Conservation (phyloP, 2,329 filamentous ascomycete genomes). For the Talaromyces funiculosus region DNA sequence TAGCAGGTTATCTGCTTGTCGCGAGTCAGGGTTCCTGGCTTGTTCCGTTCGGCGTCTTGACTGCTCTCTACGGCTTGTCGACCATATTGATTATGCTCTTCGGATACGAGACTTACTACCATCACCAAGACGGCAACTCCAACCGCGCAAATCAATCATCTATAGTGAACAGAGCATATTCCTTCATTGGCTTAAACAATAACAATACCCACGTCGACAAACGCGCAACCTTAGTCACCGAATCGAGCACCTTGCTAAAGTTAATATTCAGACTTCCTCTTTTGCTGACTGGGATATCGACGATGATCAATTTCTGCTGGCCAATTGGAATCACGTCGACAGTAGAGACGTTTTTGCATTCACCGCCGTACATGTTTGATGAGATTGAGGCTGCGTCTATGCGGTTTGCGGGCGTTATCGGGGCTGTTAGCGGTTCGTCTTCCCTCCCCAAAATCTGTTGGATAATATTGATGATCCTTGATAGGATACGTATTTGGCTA, state of each 20-base stretch:
- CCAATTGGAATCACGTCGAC: slow-evolving; percentile 36
- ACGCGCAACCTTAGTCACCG: slow-evolving; percentile 19
- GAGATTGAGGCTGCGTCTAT: slow-evolving; percentile 32
- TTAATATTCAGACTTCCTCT: slow-evolving; percentile 30
- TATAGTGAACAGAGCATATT: slow-evolving; percentile 9
- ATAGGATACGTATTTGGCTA: slow-evolving; percentile 30
- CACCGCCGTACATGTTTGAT: slow-evolving; percentile 31
- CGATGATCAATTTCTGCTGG: slow-evolving; percentile 35
- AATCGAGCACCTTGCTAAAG: slow-evolving; percentile 20
- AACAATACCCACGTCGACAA: slow-evolving; percentile 28
- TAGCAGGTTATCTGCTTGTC: slow-evolving; percentile 34
- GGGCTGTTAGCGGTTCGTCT: slow-evolving; percentile 25
- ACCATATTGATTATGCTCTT: slow-evolving; percentile 29
- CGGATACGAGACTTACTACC: slow-evolving; percentile 32
- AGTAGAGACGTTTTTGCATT: slow-evolving; percentile 29
- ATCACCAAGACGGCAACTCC: slow-evolving; percentile 7
- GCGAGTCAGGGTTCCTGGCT: slow-evolving; percentile 26
- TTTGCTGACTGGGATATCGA: slow-evolving; percentile 25
- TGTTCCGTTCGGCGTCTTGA: slow-evolving; percentile 30
- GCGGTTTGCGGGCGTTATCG: slow-evolving; percentile 33
- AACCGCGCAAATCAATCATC: slow-evolving; percentile 11
- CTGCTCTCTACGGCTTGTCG: slow-evolving; percentile 32
- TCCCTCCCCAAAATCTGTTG: neutral
- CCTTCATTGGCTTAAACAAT: slow-evolving; percentile 29
- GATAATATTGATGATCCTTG: neutral